Conservation (phyloP, 306 rosid genomes). For the Albizia julibrissin region DNA sequence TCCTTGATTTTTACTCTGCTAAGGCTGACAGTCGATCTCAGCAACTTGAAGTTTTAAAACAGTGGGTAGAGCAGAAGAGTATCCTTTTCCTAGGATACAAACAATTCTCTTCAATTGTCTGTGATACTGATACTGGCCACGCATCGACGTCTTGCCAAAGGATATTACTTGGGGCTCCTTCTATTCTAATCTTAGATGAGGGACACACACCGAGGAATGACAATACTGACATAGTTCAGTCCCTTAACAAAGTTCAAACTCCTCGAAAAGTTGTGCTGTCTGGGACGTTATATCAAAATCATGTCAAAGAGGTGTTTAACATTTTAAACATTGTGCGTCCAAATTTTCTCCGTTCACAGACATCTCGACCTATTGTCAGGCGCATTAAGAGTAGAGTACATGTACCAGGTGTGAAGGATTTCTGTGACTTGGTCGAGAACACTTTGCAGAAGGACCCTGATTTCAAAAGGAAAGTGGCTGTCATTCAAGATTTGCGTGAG, state of each 20-base stretch:
- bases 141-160: slow-evolving; percentile 58
- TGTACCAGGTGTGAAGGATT: slow-evolving; percentile 54
- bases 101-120: slow-evolving; percentile 78
- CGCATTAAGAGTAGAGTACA: slow-evolving; percentile 74
- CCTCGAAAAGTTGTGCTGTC: slow-evolving; percentile 90
- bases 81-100: slow-evolving; percentile 92
- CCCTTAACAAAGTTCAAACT: slow-evolving; percentile 77
- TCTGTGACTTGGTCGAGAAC: slow-evolving; percentile 72
- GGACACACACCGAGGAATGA: slow-evolving; percentile 98
- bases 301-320: slow-evolving; percentile 88
- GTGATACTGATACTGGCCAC: slow-evolving; percentile 49
- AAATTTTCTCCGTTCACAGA: slow-evolving; percentile 64
- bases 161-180: slow-evolving; percentile 69
- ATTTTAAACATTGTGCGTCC: slow-evolving; percentile 85
- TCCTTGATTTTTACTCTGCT: slow-evolving; percentile 66
- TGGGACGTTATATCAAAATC: slow-evolving; percentile 91
- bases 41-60: slow-evolving; percentile 71
- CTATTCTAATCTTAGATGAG: slow-evolving; percentile 87
- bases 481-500: slow-evolving; percentile 90
- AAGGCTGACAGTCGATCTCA: slow-evolving; percentile 81
- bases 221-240: slow-evolving; percentile 75
- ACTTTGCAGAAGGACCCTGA: slow-evolving; percentile 82
- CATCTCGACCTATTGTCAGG: slow-evolving; percentile 66
- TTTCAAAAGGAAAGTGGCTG: slow-evolving; percentile 74
- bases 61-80: slow-evolving; percentile 74